Evolutionary conservation across 352 stramenopile species (phyloP).

Genomic region (Globisporangium rhizosaccharum): DNA sequence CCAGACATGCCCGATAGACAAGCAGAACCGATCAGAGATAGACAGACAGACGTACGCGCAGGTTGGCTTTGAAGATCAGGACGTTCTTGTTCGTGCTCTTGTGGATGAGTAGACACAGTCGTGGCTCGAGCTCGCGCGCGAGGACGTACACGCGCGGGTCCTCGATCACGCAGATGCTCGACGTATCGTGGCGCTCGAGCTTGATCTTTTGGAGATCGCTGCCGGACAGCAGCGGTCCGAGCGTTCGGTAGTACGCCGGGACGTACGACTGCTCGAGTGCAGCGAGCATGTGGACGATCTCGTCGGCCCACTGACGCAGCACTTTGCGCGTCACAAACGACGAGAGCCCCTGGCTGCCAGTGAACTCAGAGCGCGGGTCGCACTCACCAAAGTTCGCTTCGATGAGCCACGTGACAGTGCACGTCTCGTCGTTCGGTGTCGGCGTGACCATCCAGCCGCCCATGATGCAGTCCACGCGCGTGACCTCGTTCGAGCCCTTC

Average conservation of each 20-base stretch:
- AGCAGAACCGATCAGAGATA: not conserved
- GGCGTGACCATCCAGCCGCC: conserved; percentile 63
- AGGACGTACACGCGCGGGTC: conserved; percentile 46
- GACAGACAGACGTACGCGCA: conserved; percentile 11
- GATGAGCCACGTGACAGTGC: conserved; percentile 74
- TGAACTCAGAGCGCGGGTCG: conserved; percentile 47
- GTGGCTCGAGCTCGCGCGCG: conserved; percentile 38
- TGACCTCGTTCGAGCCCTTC: conserved; percentile 5
- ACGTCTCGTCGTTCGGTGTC: conserved; percentile 52
- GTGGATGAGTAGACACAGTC: conserved; percentile 48
- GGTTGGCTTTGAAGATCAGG: conserved; percentile 42
- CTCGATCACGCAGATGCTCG: conserved; percentile 16
- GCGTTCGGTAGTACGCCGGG: conserved; percentile 38
- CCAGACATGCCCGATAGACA: not conserved
- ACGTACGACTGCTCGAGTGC: conserved; percentile 45
- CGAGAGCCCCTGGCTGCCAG: conserved; percentile 27
- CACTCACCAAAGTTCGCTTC: conserved; percentile 71
- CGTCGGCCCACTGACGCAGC: conserved; percentile 45
- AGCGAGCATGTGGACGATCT: conserved; percentile 39
- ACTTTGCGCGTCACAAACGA: conserved; percentile 29
- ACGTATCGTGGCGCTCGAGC: conserved; percentile 27
- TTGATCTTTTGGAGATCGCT: conserved; percentile 38
- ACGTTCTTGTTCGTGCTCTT: conserved; percentile 59
- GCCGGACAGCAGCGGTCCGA: conserved; percentile 42
- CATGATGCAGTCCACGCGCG: conserved; percentile 58